Conservation (phyloP, 2,329 filamentous ascomycete genomes). For the Colletotrichum sp. region DNA sequence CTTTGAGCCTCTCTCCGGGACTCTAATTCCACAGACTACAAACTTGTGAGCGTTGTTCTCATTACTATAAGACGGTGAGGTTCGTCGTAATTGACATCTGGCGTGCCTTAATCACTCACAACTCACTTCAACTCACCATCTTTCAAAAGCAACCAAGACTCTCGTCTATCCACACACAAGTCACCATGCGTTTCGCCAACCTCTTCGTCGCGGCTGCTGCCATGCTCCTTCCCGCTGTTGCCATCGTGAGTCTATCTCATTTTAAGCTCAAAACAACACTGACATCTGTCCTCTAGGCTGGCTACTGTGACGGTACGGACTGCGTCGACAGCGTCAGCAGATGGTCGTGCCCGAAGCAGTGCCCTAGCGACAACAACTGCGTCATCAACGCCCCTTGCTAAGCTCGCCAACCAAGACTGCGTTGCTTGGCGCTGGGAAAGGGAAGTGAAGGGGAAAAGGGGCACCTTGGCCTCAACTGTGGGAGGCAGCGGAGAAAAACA, state of each 20-base stretch:
- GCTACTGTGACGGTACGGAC: neutral
- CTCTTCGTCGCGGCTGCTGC: neutral
- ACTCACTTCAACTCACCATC: neutral
- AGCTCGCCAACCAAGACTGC: neutral
- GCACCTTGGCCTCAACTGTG: no score
- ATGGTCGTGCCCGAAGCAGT: neutral
- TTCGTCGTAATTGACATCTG: accelerated
- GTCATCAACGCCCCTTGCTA: neutral
- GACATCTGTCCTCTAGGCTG: neutral
- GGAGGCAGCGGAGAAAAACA: no score
- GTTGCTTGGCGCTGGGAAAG: neutral
- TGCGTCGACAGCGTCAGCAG: neutral
- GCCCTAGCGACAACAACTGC: neutral
- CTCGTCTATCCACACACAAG: neutral
- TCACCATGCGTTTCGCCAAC: neutral
- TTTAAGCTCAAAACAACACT: no score
- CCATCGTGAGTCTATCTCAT: no score
- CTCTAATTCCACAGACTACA: no score
- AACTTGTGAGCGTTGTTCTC: no score
- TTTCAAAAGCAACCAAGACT: neutral
- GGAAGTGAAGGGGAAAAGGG: no score
- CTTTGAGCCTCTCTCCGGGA: no score
- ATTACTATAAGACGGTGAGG: neutral
- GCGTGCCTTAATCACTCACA: accelerated
- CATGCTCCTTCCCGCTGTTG: neutral